Conservation (phyloP, 1,284 basidiomycete genomes). For the Sporisorium iseilematis-ciliati region DNA sequence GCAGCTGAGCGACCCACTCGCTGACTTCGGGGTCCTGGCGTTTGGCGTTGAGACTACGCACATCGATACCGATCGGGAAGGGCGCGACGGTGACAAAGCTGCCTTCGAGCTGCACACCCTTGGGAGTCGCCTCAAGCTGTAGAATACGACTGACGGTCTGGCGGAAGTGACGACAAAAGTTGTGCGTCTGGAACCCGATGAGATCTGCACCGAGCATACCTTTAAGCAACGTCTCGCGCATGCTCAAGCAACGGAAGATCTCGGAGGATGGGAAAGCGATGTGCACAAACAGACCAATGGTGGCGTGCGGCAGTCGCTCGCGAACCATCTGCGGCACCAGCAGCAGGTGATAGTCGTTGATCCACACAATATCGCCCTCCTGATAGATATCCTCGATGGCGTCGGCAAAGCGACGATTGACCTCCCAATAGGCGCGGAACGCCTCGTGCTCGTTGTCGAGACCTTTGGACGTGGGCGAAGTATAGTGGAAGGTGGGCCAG, state of each 20-base stretch:
- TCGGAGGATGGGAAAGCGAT: constrained; percentile 89
- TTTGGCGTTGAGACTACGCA: constrained; percentile 77
- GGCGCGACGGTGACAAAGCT: constrained; percentile 84
- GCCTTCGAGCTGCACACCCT: constrained; percentile 77
- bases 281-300: constrained; percentile 89
- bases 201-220: constrained; percentile 82
- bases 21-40: constrained; percentile 81
- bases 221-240: constrained; percentile 74
- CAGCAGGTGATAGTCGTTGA: constrained; percentile 78
- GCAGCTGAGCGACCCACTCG: constrained; percentile 82
- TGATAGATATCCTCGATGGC: constrained; percentile 79
- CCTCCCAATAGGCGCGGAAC: constrained; percentile 82
- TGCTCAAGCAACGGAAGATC: constrained; percentile 84
- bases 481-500: constrained; percentile 89
- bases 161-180: constrained; percentile 70
- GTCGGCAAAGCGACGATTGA: constrained; percentile 86
- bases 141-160: constrained; percentile 87
- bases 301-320: constrained; percentile 75
- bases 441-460: constrained; percentile 81
- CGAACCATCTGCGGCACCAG: constrained; percentile 83
- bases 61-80: constrained; percentile 91
- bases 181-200: constrained; percentile 86
- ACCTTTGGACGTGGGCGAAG: constrained; percentile 84
- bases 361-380: constrained; percentile 81
- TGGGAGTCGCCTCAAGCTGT: constrained; percentile 82